A percentile compares a stretch with the other conserved stretches of the same genome.
Evolutionary conservation across 768 basidiomycete genomes (phyloP).

Genomic region (Pholiota molesta): DNA sequence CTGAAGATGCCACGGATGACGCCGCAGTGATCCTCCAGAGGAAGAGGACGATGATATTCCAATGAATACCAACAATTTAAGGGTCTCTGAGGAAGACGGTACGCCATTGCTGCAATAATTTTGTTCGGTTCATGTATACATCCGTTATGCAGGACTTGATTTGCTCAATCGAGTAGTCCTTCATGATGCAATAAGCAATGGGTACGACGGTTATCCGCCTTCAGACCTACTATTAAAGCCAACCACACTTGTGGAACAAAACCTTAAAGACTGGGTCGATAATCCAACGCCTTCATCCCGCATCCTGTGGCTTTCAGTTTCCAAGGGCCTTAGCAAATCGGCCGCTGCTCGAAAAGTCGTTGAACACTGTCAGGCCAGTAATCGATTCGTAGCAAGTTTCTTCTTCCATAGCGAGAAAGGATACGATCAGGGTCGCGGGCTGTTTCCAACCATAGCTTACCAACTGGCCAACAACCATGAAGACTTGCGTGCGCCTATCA

Average conservation of each 20-base stretch:
- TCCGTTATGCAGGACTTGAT: background rate
- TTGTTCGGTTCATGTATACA: background rate
- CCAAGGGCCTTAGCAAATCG: background rate
- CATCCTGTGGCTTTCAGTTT: slow-evolving; percentile 7
- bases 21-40: background rate
- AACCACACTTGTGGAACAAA: background rate
- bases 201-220: background rate
- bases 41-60: background rate
- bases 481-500: background rate
- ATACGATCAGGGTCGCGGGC: background rate
- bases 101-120: background rate
- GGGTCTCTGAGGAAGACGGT: background rate
- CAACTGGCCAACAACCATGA: slow-evolving; percentile 4
- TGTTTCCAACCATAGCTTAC: slow-evolving; percentile 10
- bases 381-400: slow-evolving; percentile 3
- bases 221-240: background rate
- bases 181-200: background rate
- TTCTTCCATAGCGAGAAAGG: background rate
- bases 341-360: background rate
- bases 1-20: background rate
- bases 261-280: background rate
- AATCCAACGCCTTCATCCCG: background rate
- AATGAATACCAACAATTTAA: background rate
- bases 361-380: background rate
- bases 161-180: background rate